phyloP scores from a whole-genome alignment of 257 asterid species.

The Nicotiana paniculata region DNA sequence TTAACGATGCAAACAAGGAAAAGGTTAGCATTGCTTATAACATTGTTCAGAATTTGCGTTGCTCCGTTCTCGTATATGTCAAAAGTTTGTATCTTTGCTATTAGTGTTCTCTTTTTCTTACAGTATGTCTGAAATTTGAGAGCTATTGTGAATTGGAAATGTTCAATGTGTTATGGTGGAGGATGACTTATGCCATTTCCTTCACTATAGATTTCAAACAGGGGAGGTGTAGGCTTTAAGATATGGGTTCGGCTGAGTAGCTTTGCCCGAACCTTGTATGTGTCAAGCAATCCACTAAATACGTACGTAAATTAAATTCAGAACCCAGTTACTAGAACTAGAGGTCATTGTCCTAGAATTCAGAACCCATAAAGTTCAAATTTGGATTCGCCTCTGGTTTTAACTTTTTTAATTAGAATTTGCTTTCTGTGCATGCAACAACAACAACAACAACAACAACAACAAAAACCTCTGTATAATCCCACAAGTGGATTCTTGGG shows the following conservation, averaged over 20 bases:
- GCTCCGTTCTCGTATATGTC: background rate
- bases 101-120: background rate
- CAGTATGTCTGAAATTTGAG: background rate
- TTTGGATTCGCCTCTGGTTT: background rate
- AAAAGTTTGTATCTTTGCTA: background rate
- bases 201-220: background rate
- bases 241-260: too few relatives aligned
- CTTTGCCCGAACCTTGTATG: too few relatives aligned
- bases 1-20: slow-evolving; percentile 48
- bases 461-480: too few relatives aligned
- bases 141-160: background rate
- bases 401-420: background rate
- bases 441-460: too few relatives aligned
- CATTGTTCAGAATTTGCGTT: background rate
- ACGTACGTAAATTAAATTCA: too few relatives aligned
- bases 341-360: too few relatives aligned
- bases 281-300: too few relatives aligned
- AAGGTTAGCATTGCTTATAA: slow-evolving; percentile 39
- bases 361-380: too few relatives aligned
- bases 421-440: background rate
- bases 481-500: too few relatives aligned
- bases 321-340: too few relatives aligned
- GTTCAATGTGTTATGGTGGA: background rate
- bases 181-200: background rate
- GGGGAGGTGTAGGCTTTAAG: too few relatives aligned